Evolutionary conservation across 371 early-diverging fungal species (phyloP), one percentile per base, ranked within the genome.

Genomic region (Polyrhizophydium stewartii): DNA sequence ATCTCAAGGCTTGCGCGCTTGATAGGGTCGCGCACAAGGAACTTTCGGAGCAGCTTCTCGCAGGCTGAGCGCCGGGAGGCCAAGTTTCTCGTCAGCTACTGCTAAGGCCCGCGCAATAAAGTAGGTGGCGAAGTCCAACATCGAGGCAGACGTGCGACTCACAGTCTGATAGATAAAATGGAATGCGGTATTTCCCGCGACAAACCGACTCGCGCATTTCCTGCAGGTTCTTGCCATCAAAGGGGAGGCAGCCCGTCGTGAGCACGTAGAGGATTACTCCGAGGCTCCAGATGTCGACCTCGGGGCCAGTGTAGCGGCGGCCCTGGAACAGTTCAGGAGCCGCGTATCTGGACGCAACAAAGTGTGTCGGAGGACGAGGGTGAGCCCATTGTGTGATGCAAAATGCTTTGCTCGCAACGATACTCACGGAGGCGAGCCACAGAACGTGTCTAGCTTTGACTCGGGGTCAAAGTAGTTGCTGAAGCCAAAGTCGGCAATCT

Each of bases 181-280:
- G 85, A 61, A 82, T 79, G 50, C 82, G 69, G 62, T 84, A 84
- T 58, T 80, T 84, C 10, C 85, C 85, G 24, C 82, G 68, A 62
- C 82, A 82, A 13, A 89, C 88, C 35, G 83, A 82, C 55, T 83
- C 83, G 25, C 88, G 65, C 71, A 86, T 83, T 51, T 77, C 79
- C 55, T 79, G 81, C 37, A 87, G 64, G 63, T 85, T 84, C 63
- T 85, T 85, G 40, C 87, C 87, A 57, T 87, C 85, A 77, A 94
- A 96, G 0, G 96, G 93, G 50, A 94, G 87, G 64, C 85, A 85
- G 1, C 96, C 96, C 28, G 90, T 88, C 1, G 91, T 86, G 78
- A 94, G 85, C 31, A 92, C 89, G 67, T 88, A 96, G 2, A 96
- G 70, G 24, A 92, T 87, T 1, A 96, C 91, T 16, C 97, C 97